Evolutionary conservation across 2,329 filamentous ascomycete genomes (phyloP), one percentile per base, ranked within the genome.

Genomic region (Emergomyces orientalis): DNA sequence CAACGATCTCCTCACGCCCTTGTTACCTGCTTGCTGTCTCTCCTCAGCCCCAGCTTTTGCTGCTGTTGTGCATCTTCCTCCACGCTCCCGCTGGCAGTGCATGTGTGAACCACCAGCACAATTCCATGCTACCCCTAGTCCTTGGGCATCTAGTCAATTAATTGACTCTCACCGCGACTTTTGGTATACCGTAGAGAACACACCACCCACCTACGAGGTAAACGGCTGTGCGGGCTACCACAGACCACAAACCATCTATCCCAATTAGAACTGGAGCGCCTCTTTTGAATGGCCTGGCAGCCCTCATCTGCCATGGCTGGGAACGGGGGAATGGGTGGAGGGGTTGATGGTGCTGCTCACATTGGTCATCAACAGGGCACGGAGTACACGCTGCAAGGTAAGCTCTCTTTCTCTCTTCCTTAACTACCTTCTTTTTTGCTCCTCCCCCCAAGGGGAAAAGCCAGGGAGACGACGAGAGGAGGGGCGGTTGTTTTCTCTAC

Each of bases 371-470:
- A 79, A 34, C 79, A 82, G 70, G 87, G 86, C 65, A 89, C 87
- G 3, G 87, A 89, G 72, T 89, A 89, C 73, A 89, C 87, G 63
- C 74, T 89, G 67, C 87, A 89, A 80, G 87, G 86, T 88, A 73
- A 71, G 80, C 65, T 63, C 56, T 59, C 25, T 22, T 14, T 37
- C 30, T n/a, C 4, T 39, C 30, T 39, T 13, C 6, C 17, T 13
- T 56, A 34, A 2, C 6, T 55, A 7, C 2, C 25, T 14, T 5
- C 27, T n/a, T 19, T 34, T 17, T 45, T 45, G n/a, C n/a, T n/a
- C n/a, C n/a, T n/a, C n/a, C n/a, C n/a, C n/a, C n/a, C n/a, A n/a
- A n/a, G n/a, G n/a, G n/a, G n/a, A n/a, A n/a, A n/a, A n/a, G n/a
- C 43, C 9, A n/a, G n/a, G 7, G 8, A 45, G 3, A 11, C 1